A percentile compares a stretch with the other conserved stretches of the same genome.
phyloP scores from a whole-genome alignment of 2,329 filamentous ascomycete species.

The Trichoderma sp. region DNA sequence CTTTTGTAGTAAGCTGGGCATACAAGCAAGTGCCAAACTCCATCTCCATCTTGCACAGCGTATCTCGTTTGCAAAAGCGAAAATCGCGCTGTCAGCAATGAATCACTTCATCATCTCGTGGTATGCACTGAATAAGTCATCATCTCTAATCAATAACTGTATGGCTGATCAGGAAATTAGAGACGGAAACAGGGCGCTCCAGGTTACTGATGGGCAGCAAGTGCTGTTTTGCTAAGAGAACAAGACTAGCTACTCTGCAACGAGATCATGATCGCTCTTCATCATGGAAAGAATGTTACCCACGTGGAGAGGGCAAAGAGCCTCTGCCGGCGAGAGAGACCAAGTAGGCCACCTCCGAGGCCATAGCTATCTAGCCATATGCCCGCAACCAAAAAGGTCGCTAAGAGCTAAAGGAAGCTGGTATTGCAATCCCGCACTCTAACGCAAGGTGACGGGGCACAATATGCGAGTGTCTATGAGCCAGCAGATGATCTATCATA shows the following conservation, averaged over 20 bases:
- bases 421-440: background rate
- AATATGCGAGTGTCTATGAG: background rate
- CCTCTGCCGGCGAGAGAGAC: background rate
- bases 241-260: background rate
- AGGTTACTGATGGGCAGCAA: background rate
- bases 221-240: background rate
- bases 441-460: no score
- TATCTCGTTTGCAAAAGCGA: background rate
- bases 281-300: background rate
- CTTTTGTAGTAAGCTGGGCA: background rate
- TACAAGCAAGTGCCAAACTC: background rate
- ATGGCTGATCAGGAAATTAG: background rate
- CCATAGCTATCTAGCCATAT: background rate
- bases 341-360: background rate
- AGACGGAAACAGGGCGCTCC: background rate
- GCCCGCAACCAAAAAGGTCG: background rate
- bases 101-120: background rate
- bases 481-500: slow-evolving; percentile 10
- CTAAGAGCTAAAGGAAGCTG: background rate
- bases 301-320: no score
- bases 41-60: background rate
- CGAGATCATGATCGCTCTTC: no score
- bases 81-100: background rate
- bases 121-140: background rate
- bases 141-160: background rate